A percentile compares a stretch with the other conserved stretches of the same genome.
Conservation (phyloP, 2,329 filamentous ascomycete genomes). For the Sporothrix pallida region DNA sequence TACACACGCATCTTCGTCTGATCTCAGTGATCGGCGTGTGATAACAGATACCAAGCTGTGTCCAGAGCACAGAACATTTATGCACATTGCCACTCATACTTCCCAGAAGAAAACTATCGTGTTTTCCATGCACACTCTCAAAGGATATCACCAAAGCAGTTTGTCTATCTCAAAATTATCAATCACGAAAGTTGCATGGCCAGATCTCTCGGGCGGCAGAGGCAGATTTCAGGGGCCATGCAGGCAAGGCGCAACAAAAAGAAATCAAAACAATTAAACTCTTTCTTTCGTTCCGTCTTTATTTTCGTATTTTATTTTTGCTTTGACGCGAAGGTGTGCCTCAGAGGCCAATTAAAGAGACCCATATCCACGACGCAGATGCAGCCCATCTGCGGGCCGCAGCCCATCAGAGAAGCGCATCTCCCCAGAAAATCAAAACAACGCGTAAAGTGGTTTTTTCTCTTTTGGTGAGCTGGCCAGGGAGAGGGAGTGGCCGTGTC, state of each 20-base stretch:
- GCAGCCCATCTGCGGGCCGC: not conserved
- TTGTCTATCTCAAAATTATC: not conserved
- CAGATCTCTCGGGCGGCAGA: slow-evolving; percentile 1
- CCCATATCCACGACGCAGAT: not conserved
- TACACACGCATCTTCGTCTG: not conserved
- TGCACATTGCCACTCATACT: not conserved
- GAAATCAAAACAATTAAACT: not conserved
- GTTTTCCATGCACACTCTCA: not conserved
- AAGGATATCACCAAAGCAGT: no score
- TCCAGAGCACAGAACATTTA: not conserved
- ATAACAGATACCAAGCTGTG: not conserved
- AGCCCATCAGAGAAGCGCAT: slow-evolving; percentile 7
- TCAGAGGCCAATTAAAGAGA: not conserved
- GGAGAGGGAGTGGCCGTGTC: not conserved
- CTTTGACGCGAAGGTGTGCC: slow-evolving; percentile 1
- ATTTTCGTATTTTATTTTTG: not conserved
- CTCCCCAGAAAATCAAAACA: slow-evolving; percentile 31
- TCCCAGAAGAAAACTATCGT: not conserved
- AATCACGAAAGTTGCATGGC: not conserved
- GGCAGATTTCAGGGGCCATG: slow-evolving; percentile 23
- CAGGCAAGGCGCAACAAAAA: slow-evolving; percentile 6
- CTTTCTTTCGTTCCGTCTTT: no score
- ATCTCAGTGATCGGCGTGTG: not conserved
- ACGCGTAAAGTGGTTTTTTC: slow-evolving; percentile 37
- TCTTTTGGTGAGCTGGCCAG: slow-evolving; percentile 1